phyloP scores from a whole-genome alignment of 2,329 filamentous ascomycete genomes.

The Calonectria crousiana region DNA sequence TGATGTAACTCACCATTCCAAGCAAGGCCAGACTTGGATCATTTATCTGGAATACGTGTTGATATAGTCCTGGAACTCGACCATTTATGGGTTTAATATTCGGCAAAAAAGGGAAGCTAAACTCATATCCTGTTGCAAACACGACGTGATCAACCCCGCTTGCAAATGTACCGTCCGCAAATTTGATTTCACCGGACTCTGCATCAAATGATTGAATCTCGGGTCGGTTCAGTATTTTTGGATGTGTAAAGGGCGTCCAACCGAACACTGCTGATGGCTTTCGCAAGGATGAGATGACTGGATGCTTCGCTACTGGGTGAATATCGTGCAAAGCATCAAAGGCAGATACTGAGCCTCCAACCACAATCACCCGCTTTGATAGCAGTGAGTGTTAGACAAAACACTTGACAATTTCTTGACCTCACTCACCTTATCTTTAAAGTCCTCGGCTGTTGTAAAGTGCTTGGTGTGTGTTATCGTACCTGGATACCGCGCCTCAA shows the following conservation, averaged over 20 bases:
- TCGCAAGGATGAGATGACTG: background rate
- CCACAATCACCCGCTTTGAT: background rate
- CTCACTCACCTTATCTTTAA: background rate
- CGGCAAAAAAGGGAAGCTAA: background rate
- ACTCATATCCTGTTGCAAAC: background rate
- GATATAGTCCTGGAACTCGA: background rate
- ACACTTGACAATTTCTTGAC: background rate
- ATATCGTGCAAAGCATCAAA: background rate
- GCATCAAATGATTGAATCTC: background rate
- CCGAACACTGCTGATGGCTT: background rate
- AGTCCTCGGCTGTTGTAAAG: background rate
- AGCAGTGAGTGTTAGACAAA: background rate
- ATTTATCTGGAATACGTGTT: background rate
- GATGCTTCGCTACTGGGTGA: background rate
- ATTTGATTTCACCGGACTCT: background rate
- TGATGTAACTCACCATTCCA: background rate
- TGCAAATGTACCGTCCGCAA: background rate
- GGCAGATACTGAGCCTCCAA: background rate
- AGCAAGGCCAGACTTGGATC: background rate
- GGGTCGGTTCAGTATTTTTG: background rate
- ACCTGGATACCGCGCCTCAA: background rate
- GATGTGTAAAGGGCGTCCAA: background rate
- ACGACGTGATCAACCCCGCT: background rate
- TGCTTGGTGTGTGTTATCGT: constrained; percentile 5
- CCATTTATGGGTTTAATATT: background rate